Conservation (phyloP, 192 early-diverging fungal genomes). For the Gorgonomyces haynaldii region DNA sequence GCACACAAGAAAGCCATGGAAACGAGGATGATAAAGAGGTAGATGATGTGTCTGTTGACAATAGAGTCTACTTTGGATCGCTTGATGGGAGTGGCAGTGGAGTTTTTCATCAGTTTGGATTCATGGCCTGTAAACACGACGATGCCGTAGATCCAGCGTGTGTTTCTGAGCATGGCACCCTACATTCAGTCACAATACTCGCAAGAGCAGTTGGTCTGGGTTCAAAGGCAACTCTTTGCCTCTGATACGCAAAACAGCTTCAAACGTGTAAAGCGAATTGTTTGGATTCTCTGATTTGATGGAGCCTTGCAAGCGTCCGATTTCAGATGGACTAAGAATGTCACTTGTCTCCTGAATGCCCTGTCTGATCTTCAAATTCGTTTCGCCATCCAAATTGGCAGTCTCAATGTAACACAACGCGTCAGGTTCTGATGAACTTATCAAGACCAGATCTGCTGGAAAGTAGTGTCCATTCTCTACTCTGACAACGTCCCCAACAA, state of each 20-base stretch:
- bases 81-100: conserved; percentile 24
- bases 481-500: conserved; percentile 85
- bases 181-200: conserved; percentile 16
- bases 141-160: conserved; percentile 63
- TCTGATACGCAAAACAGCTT: conserved; percentile 58
- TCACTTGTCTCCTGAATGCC: conserved; percentile 73
- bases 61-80: conserved; percentile 19
- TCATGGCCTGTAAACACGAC: conserved; percentile 49
- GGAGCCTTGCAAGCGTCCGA: conserved; percentile 26
- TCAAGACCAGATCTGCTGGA: conserved; percentile 80
- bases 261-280: conserved; percentile 88
- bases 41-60: conserved; percentile 30
- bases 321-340: conserved; percentile 46
- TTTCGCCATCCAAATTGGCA: conserved; percentile 93
- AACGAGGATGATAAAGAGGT: conserved; percentile 16
- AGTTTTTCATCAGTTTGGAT: conserved; percentile 39
- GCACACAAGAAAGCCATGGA: conserved; percentile 3
- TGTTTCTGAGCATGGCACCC: conserved; percentile 63
- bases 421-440: conserved; percentile 88
- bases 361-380: conserved; percentile 95
- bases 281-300: conserved; percentile 90
- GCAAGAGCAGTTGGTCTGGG: conserved; percentile 81
- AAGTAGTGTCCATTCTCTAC: conserved; percentile 80
- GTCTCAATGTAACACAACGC: conserved; percentile 97
- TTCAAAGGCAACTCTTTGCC: conserved; percentile 71